Base-by-base conservation (phyloP, 106 monocot genomes). In the Platanthera guangdongensis region DNA sequence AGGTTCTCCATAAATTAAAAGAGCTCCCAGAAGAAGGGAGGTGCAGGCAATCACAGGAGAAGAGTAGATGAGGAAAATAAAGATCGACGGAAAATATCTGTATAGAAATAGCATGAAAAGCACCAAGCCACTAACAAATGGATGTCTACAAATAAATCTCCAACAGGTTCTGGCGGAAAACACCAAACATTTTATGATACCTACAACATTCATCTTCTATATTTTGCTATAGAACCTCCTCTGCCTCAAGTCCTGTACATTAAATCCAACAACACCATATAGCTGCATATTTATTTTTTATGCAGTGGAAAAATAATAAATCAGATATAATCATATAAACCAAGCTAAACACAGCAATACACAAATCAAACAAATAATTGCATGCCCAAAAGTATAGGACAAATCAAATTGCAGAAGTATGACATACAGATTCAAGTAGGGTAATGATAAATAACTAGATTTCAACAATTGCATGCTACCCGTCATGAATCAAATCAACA, bases 31-130 rank as follows among this genome's bases (percentile, higher is more conserved):
- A 57, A 90, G 89, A 77, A 95, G 63, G 14, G 76, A 77, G 47
- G 87, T 87, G 87, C 92, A 92, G 53, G 88, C 60, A 71, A 90
- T 78, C 67, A 88, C 81, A 10, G 89, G 89, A 73, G 84, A 84
- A 8, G 84, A 87, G 74, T 74, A 81, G 4, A 88, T 22, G n/a
- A 92, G 57, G 73, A 92, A 82, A 50, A 48, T 28, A 75, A 95
- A 92, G 54, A 92, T 68, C 48, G 50, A 74, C 15, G 95, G 92
- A 74, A 81, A 73, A 75, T 46, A 92, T 64, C 77, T 86, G 77
- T 88, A 78, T 55, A 90, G 54, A 21, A 85, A 47, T 76, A 84
- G 64, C 70, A 89, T 63, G 63, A 85, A 89, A n/a, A 85, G 68
- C 49, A 80, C 50, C 48, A 84, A 32, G 52, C 76, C 79, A 10